Evolutionary conservation across 2,329 filamentous ascomycete species (phyloP).

Genomic region (Penicillium sp.): DNA sequence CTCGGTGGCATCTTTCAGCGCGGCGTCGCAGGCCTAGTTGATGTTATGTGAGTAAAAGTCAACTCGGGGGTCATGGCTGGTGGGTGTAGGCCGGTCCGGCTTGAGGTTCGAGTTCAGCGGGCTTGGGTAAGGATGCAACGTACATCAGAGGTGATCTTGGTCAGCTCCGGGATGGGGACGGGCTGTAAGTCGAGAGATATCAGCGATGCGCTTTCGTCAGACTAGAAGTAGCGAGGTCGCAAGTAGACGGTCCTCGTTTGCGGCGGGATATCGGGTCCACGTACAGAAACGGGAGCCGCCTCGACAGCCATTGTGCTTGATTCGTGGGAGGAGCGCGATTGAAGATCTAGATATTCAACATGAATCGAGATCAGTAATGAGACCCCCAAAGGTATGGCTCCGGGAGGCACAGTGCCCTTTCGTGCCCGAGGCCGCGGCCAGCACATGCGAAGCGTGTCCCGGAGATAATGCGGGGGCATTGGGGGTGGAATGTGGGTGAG

Average conservation of each 20-base stretch:
- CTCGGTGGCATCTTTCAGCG: constrained; percentile 71
- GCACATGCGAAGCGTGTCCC: constrained; percentile 16
- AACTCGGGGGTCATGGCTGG: background rate
- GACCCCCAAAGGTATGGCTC: background rate
- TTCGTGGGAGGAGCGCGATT: background rate
- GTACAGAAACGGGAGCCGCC: constrained; percentile 30
- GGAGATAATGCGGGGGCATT: constrained; percentile 22
- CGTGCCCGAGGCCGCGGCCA: constrained; percentile 12
- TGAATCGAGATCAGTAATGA: background rate
- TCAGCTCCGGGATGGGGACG: constrained; percentile 72
- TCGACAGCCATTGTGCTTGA: constrained; percentile 37
- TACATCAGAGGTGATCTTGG: constrained; percentile 84
- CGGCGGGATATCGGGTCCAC: constrained; percentile 9
- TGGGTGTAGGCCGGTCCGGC: constrained; percentile 6
- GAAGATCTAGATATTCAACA: background rate
- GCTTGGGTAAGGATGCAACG: constrained; percentile 33
- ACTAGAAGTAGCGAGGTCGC: background rate
- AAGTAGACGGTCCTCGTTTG: background rate
- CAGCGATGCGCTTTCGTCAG: background rate
- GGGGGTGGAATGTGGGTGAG: constrained; percentile 14
- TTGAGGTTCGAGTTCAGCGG: background rate
- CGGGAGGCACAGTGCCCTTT: constrained; percentile 10
- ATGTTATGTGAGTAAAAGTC: constrained; percentile 10
- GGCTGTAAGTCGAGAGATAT: constrained; percentile 56
- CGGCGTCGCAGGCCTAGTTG: constrained; percentile 76